Evolutionary conservation across 208 protist species (phyloP), one percentile per base, ranked within the genome.

Genomic region (Leishmania amazonensis): DNA sequence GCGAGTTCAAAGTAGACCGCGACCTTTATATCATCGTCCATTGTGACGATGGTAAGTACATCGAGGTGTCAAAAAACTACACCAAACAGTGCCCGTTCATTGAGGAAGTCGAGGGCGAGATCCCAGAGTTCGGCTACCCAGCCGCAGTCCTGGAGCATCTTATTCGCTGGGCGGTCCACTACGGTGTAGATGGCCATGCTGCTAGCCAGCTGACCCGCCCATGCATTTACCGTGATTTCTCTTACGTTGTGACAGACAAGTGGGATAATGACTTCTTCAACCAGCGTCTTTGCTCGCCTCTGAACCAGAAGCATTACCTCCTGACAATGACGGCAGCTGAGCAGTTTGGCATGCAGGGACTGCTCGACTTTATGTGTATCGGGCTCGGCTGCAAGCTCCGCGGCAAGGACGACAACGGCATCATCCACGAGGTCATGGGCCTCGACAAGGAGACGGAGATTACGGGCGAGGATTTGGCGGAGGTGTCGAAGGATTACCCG

Each of bases 351-450:
- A 92, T 97, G 83, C 79, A 89, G 42, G 94, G 92, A 57, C 80
- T 97, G 28, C 82, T 94, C 57, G 90, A 95, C 65, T 95, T 96
- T 72, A 88, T 96, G 84, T 83, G 79, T 70, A 85, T 94, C 76
- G 89, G 81, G 54, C 81, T 97, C 47, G 87, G 94, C 75, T 97
- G 94, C 89, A 93, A 90, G 73, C 85, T 97, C 7, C 90, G 94
- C 71, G 85, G 81, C 78, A 89, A 93, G 62, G 87, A 91, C 51
- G 89, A 95, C 40, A 47, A 70, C 65, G 82, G 72, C 35, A 87
- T 93, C 45, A 88, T 94, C 42, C 81, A 88, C 75, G 87, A 91
- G 40, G 80, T 94, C 40, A 92, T 96, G 88, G 91, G 91, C 28
- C 60, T 93, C 28, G 75, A 84, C 54, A 86, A 91, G 42, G 83